Base-by-base conservation (phyloP, 495 filamentous ascomycete genomes). In the Parathielavia appendiculata region DNA sequence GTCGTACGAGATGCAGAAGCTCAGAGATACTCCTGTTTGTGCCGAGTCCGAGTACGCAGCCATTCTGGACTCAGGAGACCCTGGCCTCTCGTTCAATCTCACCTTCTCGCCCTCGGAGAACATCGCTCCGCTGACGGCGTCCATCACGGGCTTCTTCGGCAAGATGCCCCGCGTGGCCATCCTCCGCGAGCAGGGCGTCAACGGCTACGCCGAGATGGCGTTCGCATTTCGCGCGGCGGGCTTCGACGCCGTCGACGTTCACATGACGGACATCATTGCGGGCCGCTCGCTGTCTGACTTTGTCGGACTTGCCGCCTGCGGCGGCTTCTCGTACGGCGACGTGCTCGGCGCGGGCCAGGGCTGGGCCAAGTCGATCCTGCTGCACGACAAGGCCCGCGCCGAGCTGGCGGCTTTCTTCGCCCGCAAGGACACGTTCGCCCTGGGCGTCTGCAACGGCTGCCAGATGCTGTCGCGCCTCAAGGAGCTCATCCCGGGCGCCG, bases 401-500 rank as follows among this genome's bases (percentile, higher is more conserved):
- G 86, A 92, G 63, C 95, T 97, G 75, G 73, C 87, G 62, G 68
- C 69, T 9, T 98, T 98, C 83, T 97, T 98, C 73, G 81, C 86
- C 67, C 83, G 95, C 38, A 81, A 83, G 36, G 88, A 96, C 62
- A 97, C 93, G 10, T 98, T 98, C 73, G 82, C 89, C 9, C 80
- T 98, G 1, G 93, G 95, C 51, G 92, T 97, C 23, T 97, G 93
- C 81, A 98, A 98, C 70, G 93, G 93, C 47, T 97, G 93, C 63
- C 93, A 98, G 72, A 96, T 98, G 83, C 79, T 97, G 20, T 87
- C 85, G 13, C 83, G 87, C 17, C 79, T 98, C 16, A 89, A 87
- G 67, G 83, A 86, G 26, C 74, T 96, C 35, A 95, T 98, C 59
- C 92, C 91, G 4, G 93, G 95, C 22, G 83, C 92, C 6, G 75